These are phyloP conservation scores for Cicer bijugum DNA, from an alignment of 306 rosid species.

Conservation along the genomic window DNA sequence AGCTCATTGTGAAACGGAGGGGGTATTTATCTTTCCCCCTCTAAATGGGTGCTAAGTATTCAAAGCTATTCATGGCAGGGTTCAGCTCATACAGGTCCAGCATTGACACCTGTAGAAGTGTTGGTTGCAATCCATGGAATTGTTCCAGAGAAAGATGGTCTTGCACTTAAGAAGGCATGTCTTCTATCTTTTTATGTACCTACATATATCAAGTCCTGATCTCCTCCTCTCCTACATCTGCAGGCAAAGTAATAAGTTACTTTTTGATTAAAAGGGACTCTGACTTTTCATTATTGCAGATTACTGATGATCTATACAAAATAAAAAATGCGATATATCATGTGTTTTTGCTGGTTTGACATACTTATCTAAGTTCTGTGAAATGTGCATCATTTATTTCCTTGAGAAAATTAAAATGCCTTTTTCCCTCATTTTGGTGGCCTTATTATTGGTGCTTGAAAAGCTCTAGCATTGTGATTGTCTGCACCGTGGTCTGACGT, in stretches of 20 bases:
- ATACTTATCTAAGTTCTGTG: constrained; percentile 25
- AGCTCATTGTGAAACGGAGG: too few species aligned
- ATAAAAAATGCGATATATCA: constrained; percentile 13
- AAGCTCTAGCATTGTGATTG: neutral
- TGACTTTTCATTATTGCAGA: constrained; percentile 9
- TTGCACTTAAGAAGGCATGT: constrained; percentile 84
- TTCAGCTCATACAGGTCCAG: constrained; percentile 98
- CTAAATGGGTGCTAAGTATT: constrained; percentile 41
- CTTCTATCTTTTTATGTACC: constrained; percentile 38
- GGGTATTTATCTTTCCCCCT: constrained; percentile 10
- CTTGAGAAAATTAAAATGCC: neutral
- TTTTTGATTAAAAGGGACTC: neutral
- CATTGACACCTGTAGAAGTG: constrained; percentile 92
- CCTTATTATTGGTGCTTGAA: neutral
- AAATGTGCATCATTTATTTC: neutral
- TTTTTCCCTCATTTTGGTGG: neutral
- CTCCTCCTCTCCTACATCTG: constrained; percentile 3
- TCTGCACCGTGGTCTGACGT: neutral
- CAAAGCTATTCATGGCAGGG: constrained; percentile 65
- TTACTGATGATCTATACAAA: constrained; percentile 22
- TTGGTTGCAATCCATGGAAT: constrained; percentile 95
- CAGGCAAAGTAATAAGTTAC: neutral
- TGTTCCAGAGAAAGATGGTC: constrained; percentile 87
- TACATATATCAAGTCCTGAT: neutral
- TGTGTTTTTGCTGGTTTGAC: constrained; percentile 28